Percentiles rank a stretch among this genome's conserved stretches.
These are phyloP conservation scores for Acorus calamus DNA, from an alignment of 106 monocot species.

Conservation along the genomic window DNA sequence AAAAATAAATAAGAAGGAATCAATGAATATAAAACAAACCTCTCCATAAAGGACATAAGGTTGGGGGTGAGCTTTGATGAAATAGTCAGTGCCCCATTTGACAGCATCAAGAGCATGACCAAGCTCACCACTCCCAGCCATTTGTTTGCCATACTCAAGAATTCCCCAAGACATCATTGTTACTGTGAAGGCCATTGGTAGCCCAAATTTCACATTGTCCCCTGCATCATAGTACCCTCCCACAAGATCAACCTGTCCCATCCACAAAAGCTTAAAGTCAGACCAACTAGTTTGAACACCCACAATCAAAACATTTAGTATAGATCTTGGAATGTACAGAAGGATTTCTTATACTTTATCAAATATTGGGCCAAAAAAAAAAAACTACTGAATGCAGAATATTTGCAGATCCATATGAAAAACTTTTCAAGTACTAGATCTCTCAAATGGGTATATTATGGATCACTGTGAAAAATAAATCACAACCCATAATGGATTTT, in stretches of 20 bases:
- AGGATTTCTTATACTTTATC: no score
- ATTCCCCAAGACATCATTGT: constrained; percentile 88
- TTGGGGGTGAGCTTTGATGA: constrained; percentile 86
- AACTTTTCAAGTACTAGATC: no score
- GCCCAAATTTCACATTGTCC: constrained; percentile 74
- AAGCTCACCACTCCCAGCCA: constrained; percentile 72
- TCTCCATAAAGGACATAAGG: constrained; percentile 90
- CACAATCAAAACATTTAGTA: no score
- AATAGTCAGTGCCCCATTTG: constrained; percentile 95
- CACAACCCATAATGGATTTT: no score
- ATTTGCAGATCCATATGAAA: not conserved
- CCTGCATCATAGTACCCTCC: constrained; percentile 85
- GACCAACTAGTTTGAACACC: no score
- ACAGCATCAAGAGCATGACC: constrained; percentile 87
- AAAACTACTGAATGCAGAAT: not conserved
- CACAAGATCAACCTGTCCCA: constrained; percentile 48
- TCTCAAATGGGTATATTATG: no score
- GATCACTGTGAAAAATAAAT: no score
- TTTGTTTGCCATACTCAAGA: constrained; percentile 71
- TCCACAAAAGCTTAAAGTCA: no score
- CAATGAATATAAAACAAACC: constrained; percentile 9
- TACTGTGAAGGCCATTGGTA: constrained; percentile 67
- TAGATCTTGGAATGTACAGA: no score
- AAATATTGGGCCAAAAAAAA: not conserved
- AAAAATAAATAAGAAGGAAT: no score